Base-by-base conservation (phyloP, 2,329 filamentous ascomycete genomes). In the Arthrobotrys sinensis region DNA sequence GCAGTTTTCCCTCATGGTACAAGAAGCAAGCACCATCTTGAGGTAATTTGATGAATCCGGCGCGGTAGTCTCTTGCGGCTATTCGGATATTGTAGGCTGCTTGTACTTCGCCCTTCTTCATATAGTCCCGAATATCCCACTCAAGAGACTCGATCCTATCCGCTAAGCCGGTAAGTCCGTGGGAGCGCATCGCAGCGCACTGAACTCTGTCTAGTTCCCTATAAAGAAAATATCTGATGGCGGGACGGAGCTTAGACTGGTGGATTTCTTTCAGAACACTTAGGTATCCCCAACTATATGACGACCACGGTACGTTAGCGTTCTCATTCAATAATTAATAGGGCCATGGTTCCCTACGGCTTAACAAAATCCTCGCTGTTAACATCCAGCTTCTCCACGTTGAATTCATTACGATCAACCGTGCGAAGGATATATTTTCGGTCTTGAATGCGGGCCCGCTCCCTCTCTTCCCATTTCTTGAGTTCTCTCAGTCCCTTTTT, bases 71-170 rank as follows among this genome's bases (percentile, higher is more conserved):
- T 34, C 38, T 48, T 4, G 43, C 32, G 5, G 38, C 60, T 0
- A 28, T 34, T 28, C 45, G 32, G 4, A 76, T 2, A 16, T 76
- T 76, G 3, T 46, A 3, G 5, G 28, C 46, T 3, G 50, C n/a
- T 12, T 55, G 32, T 1, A n/a, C 8, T 5, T 63, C 21, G 24
- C 19, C 24, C 6, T 57, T 62, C 16, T 43, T 46, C 21, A 45
- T 28, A 57, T 43, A 46, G 16, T 76, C 71, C 12, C 45, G 32
- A 34, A 50, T 48, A 57, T 76, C 71, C 46, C 68, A 65, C 21
- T 76, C 72, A 6, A 76, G 57, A 11, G 65, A 76, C 46, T 69
- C 64, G 12, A 76, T 60, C 50, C 72, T 57, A 34, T 76, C 72
- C 2, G 72, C 64, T 19, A 76, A 21, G 21, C n/a, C 36, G 3